Evolutionary conservation across 257 asterid species (phyloP).

Genomic region (Linderniella brevidens): DNA sequence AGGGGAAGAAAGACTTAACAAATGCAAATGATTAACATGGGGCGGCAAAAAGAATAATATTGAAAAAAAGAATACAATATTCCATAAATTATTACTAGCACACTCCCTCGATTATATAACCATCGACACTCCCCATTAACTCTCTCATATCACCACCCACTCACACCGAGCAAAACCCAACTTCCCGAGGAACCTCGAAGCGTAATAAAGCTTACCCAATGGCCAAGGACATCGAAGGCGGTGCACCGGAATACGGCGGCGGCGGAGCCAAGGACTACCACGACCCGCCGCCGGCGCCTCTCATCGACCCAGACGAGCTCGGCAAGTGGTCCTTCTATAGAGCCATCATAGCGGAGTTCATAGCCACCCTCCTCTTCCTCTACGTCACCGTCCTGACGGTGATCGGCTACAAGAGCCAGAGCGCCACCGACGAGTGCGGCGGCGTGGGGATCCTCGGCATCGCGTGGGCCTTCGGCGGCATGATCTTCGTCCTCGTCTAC

Average conservation of each 20-base stretch:
- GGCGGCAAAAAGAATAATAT: too few species aligned
- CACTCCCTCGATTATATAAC: too few species aligned
- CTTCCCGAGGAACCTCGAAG: too few species aligned
- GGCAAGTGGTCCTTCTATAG: constrained; percentile 58
- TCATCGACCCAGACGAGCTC: constrained; percentile 41
- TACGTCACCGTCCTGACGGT: constrained; percentile 57
- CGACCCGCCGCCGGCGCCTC: constrained; percentile 59
- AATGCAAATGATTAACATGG: too few species aligned
- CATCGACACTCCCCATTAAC: too few species aligned
- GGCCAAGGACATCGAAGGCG: constrained; percentile 45
- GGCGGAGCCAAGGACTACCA: constrained; percentile 32
- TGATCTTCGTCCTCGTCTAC: constrained; percentile 67
- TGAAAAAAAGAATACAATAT: too few species aligned
- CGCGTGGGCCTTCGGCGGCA: constrained; percentile 84
- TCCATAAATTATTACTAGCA: too few species aligned
- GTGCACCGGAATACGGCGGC: constrained; percentile 24
- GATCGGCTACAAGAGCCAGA: constrained; percentile 54
- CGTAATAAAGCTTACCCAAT: constrained; percentile 7
- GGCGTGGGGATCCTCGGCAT: constrained; percentile 76
- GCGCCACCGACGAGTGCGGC: constrained; percentile 36
- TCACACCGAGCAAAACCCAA: too few species aligned
- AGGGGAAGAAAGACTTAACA: too few species aligned
- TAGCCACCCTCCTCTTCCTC: constrained; percentile 50
- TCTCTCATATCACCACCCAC: too few species aligned
- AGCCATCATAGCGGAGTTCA: constrained; percentile 56